Base-by-base conservation (phyloP, 371 early-diverging fungal genomes). In the Umbelopsis sp. region DNA sequence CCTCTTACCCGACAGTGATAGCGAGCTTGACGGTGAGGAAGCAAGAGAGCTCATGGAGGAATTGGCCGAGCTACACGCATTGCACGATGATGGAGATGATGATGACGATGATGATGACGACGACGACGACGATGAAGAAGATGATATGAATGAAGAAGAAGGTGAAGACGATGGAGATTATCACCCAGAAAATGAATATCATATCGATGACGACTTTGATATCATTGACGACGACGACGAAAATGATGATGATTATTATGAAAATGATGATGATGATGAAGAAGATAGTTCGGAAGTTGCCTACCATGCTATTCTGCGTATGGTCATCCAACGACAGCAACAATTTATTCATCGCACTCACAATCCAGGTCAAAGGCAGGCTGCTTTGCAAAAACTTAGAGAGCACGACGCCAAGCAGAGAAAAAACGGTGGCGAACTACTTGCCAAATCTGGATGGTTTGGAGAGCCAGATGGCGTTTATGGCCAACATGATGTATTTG, bases 221-320 rank as follows among this genome's bases (percentile, higher is more conserved):
- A 20, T 2, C 2, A 18, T 29, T 8, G 20, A 25, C 16, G 70
- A 52, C 50, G 69, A 35, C 35, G 63, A 18, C 32, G 41, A 3
- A 62, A 74, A 35, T 44, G 69, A 9, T 68, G 66, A 5, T 68
- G 72, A n/a, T 70, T 72, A 63, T 51, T 25, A 41, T 12, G 72
- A 71, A 3, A 66, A 66, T 7, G 52, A 64, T 29, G 67, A 67
- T 32, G 65, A 68, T 11, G 67, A 69, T 24, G 70, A 71, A 51
- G 69, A 69, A 48, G 29, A 37, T 22, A 50, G 50, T 8, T 50
- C 29, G 11, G 50, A 45, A 32, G 22, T 66, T 50, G 66, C 50
- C 24, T 66, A 51, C 25, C 66, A 48, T 66, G 38, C 50, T 3
- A 64, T 64, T 20, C 10, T 64, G n/a, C 44, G 64, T 16, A 46